Conservation (phyloP, 192 early-diverging fungal genomes). For the Linnemannia elongata region DNA sequence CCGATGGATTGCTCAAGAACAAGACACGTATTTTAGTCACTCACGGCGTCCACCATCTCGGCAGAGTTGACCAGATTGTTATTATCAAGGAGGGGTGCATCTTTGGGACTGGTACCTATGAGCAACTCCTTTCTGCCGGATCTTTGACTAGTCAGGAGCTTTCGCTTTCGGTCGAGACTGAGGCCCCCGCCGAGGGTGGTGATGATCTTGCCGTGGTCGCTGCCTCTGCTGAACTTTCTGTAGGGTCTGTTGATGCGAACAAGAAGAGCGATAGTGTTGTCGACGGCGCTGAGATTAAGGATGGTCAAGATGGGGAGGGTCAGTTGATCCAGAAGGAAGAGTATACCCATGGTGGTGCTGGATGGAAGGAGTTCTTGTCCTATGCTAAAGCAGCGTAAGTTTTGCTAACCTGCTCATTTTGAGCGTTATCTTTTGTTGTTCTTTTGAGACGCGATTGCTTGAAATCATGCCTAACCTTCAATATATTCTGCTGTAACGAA, state of each 20-base stretch:
- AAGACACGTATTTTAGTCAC: slow-evolving; percentile 89
- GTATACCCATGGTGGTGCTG: slow-evolving; percentile 80
- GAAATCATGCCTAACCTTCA: slow-evolving; percentile 56
- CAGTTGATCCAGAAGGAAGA: slow-evolving; percentile 83
- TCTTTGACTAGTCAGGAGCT: neutral
- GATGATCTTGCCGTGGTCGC: neutral
- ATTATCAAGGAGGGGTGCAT: slow-evolving; percentile 78
- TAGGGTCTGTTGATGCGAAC: neutral
- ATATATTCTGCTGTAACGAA: slow-evolving; percentile 1
- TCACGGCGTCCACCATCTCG: slow-evolving; percentile 80
- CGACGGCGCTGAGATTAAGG: neutral
- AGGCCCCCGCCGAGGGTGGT: neutral
- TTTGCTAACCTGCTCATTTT: neutral
- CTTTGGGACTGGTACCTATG: slow-evolving; percentile 71
- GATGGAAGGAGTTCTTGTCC: slow-evolving; percentile 76
- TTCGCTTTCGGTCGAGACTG: neutral
- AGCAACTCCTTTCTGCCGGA: slow-evolving; percentile 58
- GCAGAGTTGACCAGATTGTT: slow-evolving; percentile 72
- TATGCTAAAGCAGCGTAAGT: slow-evolving; percentile 73
- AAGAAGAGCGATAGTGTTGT: slow-evolving; percentile 34
- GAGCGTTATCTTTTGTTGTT: neutral
- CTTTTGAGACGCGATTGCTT: neutral
- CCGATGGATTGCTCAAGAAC: slow-evolving; percentile 77
- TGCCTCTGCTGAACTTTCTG: neutral
- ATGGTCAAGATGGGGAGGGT: slow-evolving; percentile 23